Percentiles rank a stretch among this genome's conserved stretches.
These are phyloP conservation scores for Corylus heterophylla DNA, from an alignment of 306 rosid species.

Conservation along the genomic window DNA sequence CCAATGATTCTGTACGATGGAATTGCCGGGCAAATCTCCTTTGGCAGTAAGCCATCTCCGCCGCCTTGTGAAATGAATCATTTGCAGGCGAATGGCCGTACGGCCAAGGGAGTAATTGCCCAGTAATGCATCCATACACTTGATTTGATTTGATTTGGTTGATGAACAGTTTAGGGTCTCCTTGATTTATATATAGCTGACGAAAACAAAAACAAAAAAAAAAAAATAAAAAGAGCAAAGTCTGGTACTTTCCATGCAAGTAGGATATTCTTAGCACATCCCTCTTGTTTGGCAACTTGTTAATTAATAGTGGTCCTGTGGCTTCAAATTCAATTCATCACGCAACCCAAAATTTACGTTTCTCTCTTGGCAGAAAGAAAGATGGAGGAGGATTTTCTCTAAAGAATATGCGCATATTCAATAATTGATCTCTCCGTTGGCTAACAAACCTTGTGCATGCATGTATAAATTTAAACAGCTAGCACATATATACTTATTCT, in stretches of 20 bases:
- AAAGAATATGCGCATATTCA: not conserved
- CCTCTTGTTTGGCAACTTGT: not conserved
- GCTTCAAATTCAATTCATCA: not conserved
- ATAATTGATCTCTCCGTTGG: not conserved
- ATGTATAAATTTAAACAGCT: no score
- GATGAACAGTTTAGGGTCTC: not conserved
- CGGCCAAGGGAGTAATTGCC: slow-evolving; percentile 64
- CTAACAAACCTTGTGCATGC: not conserved
- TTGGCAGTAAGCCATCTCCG: slow-evolving; percentile 38
- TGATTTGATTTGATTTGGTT: not conserved
- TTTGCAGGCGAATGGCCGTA: slow-evolving; percentile 26
- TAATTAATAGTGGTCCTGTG: not conserved
- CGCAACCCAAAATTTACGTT: not conserved
- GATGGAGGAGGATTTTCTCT: not conserved
- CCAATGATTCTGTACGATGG: not conserved
- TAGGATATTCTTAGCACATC: not conserved
- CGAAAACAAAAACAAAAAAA: not conserved
- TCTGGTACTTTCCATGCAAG: not conserved
- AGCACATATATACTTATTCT: not conserved
- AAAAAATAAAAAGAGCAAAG: not conserved
- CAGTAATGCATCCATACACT: slow-evolving; percentile 46
- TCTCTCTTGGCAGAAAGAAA: not conserved
- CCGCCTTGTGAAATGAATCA: no score
- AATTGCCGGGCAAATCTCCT: slow-evolving; percentile 71
- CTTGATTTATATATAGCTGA: slow-evolving; percentile 31